phyloP scores from a whole-genome alignment of 768 basidiomycete genomes.

The Pholiota microspora region DNA sequence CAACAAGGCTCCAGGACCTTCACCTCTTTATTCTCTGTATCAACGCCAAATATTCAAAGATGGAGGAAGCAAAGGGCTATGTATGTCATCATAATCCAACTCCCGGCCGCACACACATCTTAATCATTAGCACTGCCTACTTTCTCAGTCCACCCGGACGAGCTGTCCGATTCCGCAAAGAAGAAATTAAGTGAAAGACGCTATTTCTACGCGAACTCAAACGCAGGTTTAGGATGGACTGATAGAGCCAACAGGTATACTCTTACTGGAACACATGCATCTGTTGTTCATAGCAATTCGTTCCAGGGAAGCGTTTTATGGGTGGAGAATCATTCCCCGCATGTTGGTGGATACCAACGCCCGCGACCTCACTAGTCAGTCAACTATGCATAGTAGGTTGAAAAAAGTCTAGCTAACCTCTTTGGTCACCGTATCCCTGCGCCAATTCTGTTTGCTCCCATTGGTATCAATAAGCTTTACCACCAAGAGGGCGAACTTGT shows the following conservation, averaged over 20 bases:
- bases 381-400: neutral
- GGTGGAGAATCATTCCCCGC: conserved; percentile 54
- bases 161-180: conserved; percentile 19
- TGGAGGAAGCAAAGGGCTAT: conserved; percentile 33
- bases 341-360: conserved; percentile 48
- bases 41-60: conserved; percentile 46
- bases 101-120: neutral
- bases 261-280: neutral
- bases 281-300: neutral
- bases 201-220: conserved; percentile 52
- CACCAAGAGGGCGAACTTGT: conserved; percentile 43
- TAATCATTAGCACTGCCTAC: conserved; percentile 28
- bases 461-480: conserved; percentile 56
- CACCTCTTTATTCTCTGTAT: conserved; percentile 50
- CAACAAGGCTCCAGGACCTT: conserved; percentile 43
- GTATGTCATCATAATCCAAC: conserved; percentile 22
- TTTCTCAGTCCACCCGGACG: conserved; percentile 38
- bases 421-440: conserved; percentile 49
- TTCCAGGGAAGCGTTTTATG: conserved; percentile 46
- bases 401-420: conserved; percentile 28
- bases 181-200: conserved; percentile 35
- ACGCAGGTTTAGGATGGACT: conserved; percentile 52
- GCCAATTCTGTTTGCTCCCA: conserved; percentile 53
- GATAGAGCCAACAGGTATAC: conserved; percentile 44
- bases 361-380: conserved; percentile 44